phyloP scores from a whole-genome alignment of 129 eudicot species.

The Erigeron canadensis region DNA sequence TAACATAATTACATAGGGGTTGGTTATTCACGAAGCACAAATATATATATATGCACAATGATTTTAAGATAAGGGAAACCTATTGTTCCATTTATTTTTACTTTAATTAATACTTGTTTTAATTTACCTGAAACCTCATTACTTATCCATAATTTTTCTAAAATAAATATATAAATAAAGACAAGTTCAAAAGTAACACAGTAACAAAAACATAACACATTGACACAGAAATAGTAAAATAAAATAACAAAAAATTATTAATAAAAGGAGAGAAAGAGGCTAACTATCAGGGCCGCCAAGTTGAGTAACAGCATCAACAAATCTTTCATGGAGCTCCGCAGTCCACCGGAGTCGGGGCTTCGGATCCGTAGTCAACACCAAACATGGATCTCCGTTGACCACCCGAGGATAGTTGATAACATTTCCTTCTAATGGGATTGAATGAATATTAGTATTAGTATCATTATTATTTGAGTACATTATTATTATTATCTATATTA shows the following conservation, averaged over 20 bases:
- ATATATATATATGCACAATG: no score
- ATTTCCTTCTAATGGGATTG: conserved; percentile 50
- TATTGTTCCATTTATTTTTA: no score
- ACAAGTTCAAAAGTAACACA: background rate
- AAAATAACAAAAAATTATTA: background rate
- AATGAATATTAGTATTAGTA: conserved; percentile 8
- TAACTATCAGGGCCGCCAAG: conserved; percentile 97
- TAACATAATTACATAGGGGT: no score
- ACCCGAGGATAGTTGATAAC: conserved; percentile 25
- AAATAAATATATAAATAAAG: background rate
- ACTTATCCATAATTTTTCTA: no score
- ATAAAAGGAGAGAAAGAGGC: conserved; percentile 4
- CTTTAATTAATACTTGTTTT: no score
- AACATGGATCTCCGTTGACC: conserved; percentile 61
- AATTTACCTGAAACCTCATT: no score
- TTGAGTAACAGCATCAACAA: conserved; percentile 92
- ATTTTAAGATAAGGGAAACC: no score
- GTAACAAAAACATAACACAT: background rate
- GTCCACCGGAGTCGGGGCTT: conserved; percentile 97
- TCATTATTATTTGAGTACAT: background rate
- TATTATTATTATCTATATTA: background rate
- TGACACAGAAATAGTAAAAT: background rate
- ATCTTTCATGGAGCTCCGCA: conserved; percentile 88
- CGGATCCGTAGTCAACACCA: conserved; percentile 79
- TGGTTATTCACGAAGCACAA: no score